A percentile compares a stretch with the other conserved stretches of the same genome.
These are phyloP conservation scores for Blastocystis sp. DNA, from an alignment of 352 stramenopile genomes.

Conservation along the genomic window DNA sequence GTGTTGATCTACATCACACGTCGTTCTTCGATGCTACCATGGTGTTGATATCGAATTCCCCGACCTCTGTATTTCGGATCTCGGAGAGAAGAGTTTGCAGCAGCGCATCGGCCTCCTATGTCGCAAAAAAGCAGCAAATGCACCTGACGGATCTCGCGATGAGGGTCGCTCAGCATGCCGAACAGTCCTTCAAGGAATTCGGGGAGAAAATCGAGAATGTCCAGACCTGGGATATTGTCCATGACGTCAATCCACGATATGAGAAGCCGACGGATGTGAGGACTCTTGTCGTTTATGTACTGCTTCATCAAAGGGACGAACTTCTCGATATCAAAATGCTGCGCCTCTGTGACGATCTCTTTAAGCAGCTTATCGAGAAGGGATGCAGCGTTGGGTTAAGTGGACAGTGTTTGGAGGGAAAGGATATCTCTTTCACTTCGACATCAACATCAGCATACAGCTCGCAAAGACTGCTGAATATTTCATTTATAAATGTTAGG, in stretches of 20 bases:
- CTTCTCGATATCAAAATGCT: constrained; percentile 94
- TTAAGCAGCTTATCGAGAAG: constrained; percentile 86
- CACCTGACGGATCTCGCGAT: constrained; percentile 89
- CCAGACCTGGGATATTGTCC: constrained; percentile 94
- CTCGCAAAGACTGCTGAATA: constrained; percentile 93
- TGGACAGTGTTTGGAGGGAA: neutral
- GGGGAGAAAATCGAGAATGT: constrained; percentile 89
- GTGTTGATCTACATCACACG: constrained; percentile 70
- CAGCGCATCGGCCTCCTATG: constrained; percentile 37
- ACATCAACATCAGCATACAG: constrained; percentile 97
- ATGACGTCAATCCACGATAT: constrained; percentile 96
- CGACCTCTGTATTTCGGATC: constrained; percentile 87
- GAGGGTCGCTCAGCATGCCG: constrained; percentile 97
- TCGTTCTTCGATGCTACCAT: constrained; percentile 76
- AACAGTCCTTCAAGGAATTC: constrained; percentile 98
- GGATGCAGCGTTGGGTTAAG: constrained; percentile 70
- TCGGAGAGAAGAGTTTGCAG: constrained; percentile 69
- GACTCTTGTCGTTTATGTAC: constrained; percentile 95
- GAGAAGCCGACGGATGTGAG: constrained; percentile 96
- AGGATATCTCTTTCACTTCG: constrained; percentile 90
- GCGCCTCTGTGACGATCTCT: constrained; percentile 96
- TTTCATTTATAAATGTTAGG: constrained; percentile 96
- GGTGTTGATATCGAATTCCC: constrained; percentile 84
- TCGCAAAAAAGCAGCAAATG: constrained; percentile 64
- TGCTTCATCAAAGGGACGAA: constrained; percentile 98